Conservation (phyloP, 129 eudicot species). For the Scalesia atractyloides region DNA sequence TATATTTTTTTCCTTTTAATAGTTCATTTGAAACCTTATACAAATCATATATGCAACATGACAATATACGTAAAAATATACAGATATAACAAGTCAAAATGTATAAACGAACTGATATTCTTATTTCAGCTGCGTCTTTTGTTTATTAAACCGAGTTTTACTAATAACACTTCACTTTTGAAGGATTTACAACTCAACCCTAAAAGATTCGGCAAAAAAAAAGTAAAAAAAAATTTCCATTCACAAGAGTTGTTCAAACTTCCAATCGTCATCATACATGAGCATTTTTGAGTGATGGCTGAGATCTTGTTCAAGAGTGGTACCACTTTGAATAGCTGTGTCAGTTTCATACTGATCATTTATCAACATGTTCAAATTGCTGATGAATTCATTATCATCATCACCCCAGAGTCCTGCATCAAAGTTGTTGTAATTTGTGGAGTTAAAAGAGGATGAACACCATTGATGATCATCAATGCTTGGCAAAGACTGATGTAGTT, state of each 20-base stretch:
- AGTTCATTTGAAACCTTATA: too few relatives aligned
- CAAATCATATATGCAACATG: not conserved
- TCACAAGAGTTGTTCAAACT: slow-evolving; percentile 42
- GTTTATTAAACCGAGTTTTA: not conserved
- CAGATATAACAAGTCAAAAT: too few relatives aligned
- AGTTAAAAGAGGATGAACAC: slow-evolving; percentile 25
- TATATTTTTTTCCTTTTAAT: too few relatives aligned
- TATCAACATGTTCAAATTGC: slow-evolving; percentile 47
- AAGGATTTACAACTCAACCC: slow-evolving; percentile 26
- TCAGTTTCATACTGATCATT: slow-evolving; percentile 38
- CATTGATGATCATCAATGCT: slow-evolving; percentile 45
- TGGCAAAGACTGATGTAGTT: slow-evolving; percentile 33
- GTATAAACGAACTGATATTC: not conserved
- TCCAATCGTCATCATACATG: slow-evolving; percentile 44
- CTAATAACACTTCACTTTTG: slow-evolving; percentile 24
- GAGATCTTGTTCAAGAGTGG: slow-evolving; percentile 21
- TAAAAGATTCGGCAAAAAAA: slow-evolving; percentile 22
- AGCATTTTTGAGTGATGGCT: slow-evolving; percentile 39
- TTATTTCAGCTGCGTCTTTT: not conserved
- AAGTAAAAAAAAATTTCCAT: slow-evolving; percentile 15
- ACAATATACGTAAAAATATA: too few relatives aligned
- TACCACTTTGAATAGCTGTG: slow-evolving; percentile 12
- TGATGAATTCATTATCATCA: slow-evolving; percentile 45
- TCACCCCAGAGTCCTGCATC: slow-evolving; percentile 51
- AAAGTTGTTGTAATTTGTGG: slow-evolving; percentile 27